Conservation (phyloP, 1,284 basidiomycete species). For the Cystobasidiaceae sp. region DNA sequence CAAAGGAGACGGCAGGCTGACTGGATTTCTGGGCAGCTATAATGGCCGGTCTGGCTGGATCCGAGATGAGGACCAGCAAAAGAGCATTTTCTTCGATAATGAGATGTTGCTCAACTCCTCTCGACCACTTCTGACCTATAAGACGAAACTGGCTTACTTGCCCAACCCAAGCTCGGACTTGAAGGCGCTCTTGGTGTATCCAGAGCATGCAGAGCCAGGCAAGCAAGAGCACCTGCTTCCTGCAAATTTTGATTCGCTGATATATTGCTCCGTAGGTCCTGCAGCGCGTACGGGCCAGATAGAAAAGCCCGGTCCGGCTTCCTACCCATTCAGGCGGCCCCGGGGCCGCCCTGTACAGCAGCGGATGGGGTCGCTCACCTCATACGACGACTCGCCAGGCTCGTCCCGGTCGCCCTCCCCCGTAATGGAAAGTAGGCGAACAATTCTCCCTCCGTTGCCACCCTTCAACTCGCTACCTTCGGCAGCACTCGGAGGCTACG, state of each 20-base stretch:
- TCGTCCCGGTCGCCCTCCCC: no score
- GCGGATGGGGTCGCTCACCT: no score
- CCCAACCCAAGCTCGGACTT: neutral
- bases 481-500: no score
- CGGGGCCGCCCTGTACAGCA: no score
- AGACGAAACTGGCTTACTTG: neutral
- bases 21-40: neutral
- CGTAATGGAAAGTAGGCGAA: no score
- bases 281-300: no score
- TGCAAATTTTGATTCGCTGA: neutral
- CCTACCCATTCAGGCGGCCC: no score
- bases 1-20: neutral
- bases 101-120: neutral
- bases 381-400: no score
- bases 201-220: neutral
- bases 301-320: no score
- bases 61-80: neutral
- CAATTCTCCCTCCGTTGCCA: no score
- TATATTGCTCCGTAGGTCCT: neutral
- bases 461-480: no score
- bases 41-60: conserved; percentile 16
- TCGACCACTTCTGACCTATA: neutral
- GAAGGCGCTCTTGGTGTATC: conserved; percentile 4
- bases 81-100: neutral
- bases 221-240: neutral